phyloP scores from a whole-genome alignment of 75 land plant genomes.

The Selaginella moellendorffii region DNA sequence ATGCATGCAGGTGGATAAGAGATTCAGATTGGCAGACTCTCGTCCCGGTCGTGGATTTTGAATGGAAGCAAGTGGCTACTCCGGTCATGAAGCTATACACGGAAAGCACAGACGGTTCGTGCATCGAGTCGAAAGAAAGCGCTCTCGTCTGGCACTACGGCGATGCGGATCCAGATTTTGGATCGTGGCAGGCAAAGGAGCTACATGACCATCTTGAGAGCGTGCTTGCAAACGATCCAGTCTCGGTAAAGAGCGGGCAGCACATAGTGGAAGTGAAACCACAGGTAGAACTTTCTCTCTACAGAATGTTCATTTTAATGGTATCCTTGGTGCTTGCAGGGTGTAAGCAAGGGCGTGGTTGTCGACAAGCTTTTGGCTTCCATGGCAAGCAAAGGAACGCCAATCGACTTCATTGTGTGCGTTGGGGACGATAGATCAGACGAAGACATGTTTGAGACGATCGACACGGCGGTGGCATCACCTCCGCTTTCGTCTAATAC shows the following conservation, averaged over 20 bases:
- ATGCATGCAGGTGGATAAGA: conserved; percentile 10
- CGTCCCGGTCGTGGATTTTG: conserved; percentile 14
- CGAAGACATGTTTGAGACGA: conserved; percentile 79
- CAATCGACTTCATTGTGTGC: conserved; percentile 76
- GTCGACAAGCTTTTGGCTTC: conserved; percentile 42
- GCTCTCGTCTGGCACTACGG: conserved; percentile 8
- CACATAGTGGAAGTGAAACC: conserved; percentile 28
- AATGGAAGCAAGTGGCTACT: conserved; percentile 38
- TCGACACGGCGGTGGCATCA: conserved; percentile 23
- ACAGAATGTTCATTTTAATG: no score
- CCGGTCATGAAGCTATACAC: conserved; percentile 46
- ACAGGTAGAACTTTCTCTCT: no score
- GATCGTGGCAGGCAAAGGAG: conserved; percentile 19
- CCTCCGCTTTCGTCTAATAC: conserved; percentile 45
- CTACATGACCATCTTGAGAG: conserved; percentile 27
- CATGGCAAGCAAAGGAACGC: conserved; percentile 31
- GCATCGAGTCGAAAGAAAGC: conserved; percentile 35
- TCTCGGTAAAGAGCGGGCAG: conserved; percentile 27
- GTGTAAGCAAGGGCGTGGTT: conserved; percentile 59
- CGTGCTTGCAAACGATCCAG: conserved; percentile 31
- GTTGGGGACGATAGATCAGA: conserved; percentile 72
- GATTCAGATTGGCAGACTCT: conserved; percentile 5
- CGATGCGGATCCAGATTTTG: conserved; percentile 10
- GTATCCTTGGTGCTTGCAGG: conserved; percentile 36
- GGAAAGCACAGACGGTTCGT: conserved; percentile 52